Evolutionary conservation across 2,329 filamentous ascomycete genomes (phyloP), one percentile per base, ranked within the genome.

Genomic region (Alternaria sp.): DNA sequence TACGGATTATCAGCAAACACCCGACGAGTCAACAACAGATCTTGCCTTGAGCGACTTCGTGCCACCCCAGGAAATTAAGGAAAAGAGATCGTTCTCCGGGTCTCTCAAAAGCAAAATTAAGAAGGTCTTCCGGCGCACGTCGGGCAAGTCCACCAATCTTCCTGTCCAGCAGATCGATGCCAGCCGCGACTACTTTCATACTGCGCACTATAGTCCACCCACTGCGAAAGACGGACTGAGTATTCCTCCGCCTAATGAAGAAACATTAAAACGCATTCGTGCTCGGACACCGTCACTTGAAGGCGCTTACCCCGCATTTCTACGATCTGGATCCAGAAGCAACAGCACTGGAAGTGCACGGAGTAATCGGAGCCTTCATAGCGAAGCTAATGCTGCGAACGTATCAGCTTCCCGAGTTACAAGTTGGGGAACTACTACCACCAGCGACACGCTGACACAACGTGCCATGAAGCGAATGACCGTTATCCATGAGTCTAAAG

Each of bases 341-440:
- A 69, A 71, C 30, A 73, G 71, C 49, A 72, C 67, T 23, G 65
- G 67, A 30, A 75, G 73, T 55, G 66, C 61, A 40, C 65, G 65
- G 8, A 74, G 73, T 47, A 71, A 69, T 46, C 69, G 70, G 6
- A 77, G 74, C 56, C 68, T 75, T 8, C 72, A 74, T n/a, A 79
- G 76, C 43, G 75, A 78, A 50, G 58, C 67, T 8, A 83, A 84
- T 36, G 81, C 85, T 67, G 87, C 86, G 1, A 89, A 88, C 64
- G 68, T 88, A 6, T 85, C 70, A 25, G 61, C 61, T 5, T 80
- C 77, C 17, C 73, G 90, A 21, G 87, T 92, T 54, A 92, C 90
- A 2, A 93, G 90, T 75, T 93, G 91, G 91, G 86, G 86, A 5
- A 87, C 88, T 64, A 91, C 90, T 0, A 87, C 86, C 1, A 83